phyloP scores from a whole-genome alignment of 192 early-diverging fungal genomes.

The Backusella tarrabulga region DNA sequence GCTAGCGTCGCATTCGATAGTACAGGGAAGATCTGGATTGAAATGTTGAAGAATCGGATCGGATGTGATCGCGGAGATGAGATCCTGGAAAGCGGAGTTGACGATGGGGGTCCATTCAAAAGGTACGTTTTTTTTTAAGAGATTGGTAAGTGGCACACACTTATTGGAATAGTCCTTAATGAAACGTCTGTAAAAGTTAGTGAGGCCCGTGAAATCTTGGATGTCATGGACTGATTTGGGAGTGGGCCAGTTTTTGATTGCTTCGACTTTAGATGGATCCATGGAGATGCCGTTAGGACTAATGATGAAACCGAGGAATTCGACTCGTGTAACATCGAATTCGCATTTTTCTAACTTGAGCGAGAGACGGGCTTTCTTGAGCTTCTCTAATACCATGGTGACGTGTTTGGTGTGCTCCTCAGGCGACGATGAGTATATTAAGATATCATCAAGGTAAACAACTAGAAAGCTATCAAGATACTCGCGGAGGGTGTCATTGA shows the following conservation, averaged over 20 bases:
- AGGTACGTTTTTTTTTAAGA: constrained; percentile 8
- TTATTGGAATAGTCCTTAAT: constrained; percentile 17
- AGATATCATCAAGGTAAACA: no score
- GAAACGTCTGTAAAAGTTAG: constrained; percentile 30
- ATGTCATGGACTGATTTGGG: constrained; percentile 18
- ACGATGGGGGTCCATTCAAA: neutral
- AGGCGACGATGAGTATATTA: no score
- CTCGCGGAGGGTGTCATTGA: no score
- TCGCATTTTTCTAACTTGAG: constrained; percentile 16
- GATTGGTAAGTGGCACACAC: constrained; percentile 8
- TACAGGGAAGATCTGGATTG: no score
- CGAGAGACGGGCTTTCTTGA: neutral
- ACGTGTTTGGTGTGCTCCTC: no score
- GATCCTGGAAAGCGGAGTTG: neutral
- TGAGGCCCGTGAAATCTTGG: constrained; percentile 22
- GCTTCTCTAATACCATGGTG: no score
- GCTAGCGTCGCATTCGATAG: no score
- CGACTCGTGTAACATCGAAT: constrained; percentile 6
- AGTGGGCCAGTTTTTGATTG: constrained; percentile 19
- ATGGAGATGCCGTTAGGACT: neutral
- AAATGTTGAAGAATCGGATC: no score
- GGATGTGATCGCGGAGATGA: no score
- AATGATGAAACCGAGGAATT: constrained; percentile 7
- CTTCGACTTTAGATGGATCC: constrained; percentile 18
- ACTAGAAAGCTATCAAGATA: no score